Evolutionary conservation across 805 yeast genomes (phyloP), one percentile per base, ranked within the genome.

Genomic region (Sugiyamaella lignohabitans): DNA sequence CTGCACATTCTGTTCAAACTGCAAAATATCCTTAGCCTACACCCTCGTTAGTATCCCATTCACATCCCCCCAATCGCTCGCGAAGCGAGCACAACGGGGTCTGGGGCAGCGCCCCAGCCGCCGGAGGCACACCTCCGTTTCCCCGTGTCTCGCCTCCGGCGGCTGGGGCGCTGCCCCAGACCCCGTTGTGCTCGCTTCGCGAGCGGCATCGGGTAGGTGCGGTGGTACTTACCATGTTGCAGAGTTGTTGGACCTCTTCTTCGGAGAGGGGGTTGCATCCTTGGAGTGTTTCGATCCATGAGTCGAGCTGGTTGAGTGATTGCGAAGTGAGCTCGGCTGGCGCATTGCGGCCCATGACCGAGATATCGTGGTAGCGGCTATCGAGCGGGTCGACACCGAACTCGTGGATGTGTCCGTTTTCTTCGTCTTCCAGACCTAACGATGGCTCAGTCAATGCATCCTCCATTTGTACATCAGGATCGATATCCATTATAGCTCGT

Each of bases 1-100:
- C 69, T 88, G 96, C 42, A 89, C 97, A 63, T 89, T 89, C 58
- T 86, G 89, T 70, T 89, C 97, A 57, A 80, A 82, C 64, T 87
- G 94, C 59, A 89, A 70, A 29, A 88, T 93, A 56, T 89, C 96
- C 84, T 80, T 20, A 94, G 95, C 91, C 32, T 27, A 27, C 14
- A 27, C 14, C 8, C 8, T 27, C 14, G 32, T 27, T 27, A 47
- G 41, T 42, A 14, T 3, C 22, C 17, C 22, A 18, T 4, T 14
- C n/a, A 6, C n/a, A 3, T 3, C 41, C n/a, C 8, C 22, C 6
- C 19, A 14, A 14, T n/a, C n/a, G n/a, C n/a, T n/a, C n/a, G n/a
- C n/a, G n/a, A n/a, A n/a, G n/a, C n/a, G n/a, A n/a, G n/a, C n/a
- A n/a, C n/a, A n/a, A n/a, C n/a, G n/a, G n/a, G n/a, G n/a, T n/a